Conservation (phyloP, 306 rosid genomes). For the Acacia melanoxylon region DNA sequence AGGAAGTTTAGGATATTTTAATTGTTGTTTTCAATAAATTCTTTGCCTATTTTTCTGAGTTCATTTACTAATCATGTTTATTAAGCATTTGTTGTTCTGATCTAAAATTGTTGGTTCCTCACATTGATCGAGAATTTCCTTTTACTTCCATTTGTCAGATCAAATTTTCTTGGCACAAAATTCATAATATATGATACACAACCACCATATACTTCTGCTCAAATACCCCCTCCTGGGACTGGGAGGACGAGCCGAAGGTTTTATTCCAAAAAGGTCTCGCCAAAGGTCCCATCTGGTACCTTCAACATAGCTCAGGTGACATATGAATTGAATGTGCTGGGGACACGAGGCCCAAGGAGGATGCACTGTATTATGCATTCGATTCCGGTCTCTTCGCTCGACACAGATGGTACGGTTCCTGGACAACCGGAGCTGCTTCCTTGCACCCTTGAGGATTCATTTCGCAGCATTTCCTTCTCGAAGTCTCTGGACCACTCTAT, state of each 20-base stretch:
- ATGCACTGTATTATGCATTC: conserved; percentile 94
- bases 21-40: background rate
- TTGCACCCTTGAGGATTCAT: conserved; percentile 65
- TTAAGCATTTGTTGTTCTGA: background rate
- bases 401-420: conserved; percentile 71
- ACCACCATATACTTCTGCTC: conserved; percentile 65
- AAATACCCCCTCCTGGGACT: conserved; percentile 64
- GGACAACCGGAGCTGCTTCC: conserved; percentile 78
- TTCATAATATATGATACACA: conserved; percentile 86
- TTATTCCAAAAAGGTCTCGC: conserved; percentile 85
- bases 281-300: conserved; percentile 90
- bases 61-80: background rate
- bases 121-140: background rate
- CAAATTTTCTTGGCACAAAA: conserved; percentile 93
- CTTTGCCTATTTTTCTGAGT: background rate
- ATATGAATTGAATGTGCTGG: conserved; percentile 85
- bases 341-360: conserved; percentile 93
- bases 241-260: conserved; percentile 82
- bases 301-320: conserved; percentile 90
- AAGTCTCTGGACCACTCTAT: conserved; percentile 67
- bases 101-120: background rate
- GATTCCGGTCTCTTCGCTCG: conserved; percentile 74
- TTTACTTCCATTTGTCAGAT: conserved; percentile 52
- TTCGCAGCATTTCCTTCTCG: conserved; percentile 74
- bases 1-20: background rate